These are phyloP conservation scores for Pseudocercospora cruenta DNA, from an alignment of 2,329 filamentous ascomycete species.

Conservation along the genomic window DNA sequence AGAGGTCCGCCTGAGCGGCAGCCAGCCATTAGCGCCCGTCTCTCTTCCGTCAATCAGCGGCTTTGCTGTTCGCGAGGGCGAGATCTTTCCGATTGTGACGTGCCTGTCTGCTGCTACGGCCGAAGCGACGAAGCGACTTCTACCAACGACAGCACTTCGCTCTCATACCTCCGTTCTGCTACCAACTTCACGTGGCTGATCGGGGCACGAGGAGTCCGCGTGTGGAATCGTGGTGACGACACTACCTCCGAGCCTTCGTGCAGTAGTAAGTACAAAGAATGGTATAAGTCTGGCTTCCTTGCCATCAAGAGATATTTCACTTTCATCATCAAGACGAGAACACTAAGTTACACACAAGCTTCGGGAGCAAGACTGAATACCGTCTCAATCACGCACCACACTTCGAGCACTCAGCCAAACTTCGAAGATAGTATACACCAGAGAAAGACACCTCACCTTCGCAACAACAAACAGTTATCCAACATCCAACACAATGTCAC, in stretches of 20 bases:
- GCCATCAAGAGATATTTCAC: neutral
- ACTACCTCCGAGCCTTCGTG: neutral
- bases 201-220: neutral
- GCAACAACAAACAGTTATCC: neutral
- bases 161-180: neutral
- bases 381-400: too few species aligned
- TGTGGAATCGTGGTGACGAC: neutral
- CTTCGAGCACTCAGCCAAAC: neutral
- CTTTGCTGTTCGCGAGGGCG: too few species aligned
- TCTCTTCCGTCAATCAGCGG: too few species aligned
- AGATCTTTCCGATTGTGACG: too few species aligned
- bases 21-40: too few species aligned
- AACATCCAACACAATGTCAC: constrained; percentile 6
- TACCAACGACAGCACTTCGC: constrained; percentile 6
- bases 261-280: neutral
- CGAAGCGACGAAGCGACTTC: too few species aligned
- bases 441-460: too few species aligned
- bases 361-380: too few species aligned
- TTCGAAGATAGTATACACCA: neutral
- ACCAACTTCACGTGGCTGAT: too few species aligned
- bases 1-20: too few species aligned
- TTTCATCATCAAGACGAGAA: neutral
- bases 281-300: neutral
- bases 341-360: neutral
- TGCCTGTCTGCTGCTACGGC: too few species aligned